phyloP scores from a whole-genome alignment of 176 grass and related monocot species.

The Musa itinerans region DNA sequence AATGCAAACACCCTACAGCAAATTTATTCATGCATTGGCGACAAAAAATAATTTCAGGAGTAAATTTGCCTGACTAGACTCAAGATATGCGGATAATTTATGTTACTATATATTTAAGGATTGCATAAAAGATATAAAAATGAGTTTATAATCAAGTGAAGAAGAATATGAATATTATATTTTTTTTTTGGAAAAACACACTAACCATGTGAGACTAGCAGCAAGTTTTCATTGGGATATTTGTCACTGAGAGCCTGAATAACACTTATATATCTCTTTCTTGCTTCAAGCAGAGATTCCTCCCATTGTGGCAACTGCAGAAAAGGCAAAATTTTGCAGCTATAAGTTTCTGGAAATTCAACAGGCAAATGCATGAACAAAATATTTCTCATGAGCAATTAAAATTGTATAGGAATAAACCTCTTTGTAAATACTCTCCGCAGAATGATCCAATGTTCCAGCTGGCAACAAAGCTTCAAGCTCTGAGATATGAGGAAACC shows the following conservation, averaged over 20 bases:
- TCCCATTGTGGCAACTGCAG: slow-evolving; percentile 53
- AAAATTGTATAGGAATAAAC: slow-evolving; percentile 18
- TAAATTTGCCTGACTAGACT: no score
- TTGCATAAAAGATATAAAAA: no score
- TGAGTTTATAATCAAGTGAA: no score
- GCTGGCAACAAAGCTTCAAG: slow-evolving; percentile 48
- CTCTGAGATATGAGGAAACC: slow-evolving; percentile 48
- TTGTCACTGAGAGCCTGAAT: slow-evolving; percentile 69
- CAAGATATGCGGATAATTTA: no score
- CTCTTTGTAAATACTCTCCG: slow-evolving; percentile 35
- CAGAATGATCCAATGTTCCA: slow-evolving; percentile 54
- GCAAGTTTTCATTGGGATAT: slow-evolving; percentile 66
- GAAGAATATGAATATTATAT: no score
- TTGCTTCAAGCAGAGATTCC: slow-evolving; percentile 51
- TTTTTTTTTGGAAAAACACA: background rate
- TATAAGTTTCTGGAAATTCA: background rate
- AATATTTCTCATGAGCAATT: background rate
- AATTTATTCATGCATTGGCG: no score
- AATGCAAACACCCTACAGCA: no score
- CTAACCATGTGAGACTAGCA: slow-evolving; percentile 73
- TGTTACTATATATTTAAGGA: no score
- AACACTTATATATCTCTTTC: slow-evolving; percentile 52
- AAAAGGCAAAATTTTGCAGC: background rate
- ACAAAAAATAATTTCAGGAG: no score
- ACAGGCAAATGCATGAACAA: background rate